Evolutionary conservation across 2,329 filamentous ascomycete species (phyloP).

Genomic region (Ophidiomyces ophidiicola): DNA sequence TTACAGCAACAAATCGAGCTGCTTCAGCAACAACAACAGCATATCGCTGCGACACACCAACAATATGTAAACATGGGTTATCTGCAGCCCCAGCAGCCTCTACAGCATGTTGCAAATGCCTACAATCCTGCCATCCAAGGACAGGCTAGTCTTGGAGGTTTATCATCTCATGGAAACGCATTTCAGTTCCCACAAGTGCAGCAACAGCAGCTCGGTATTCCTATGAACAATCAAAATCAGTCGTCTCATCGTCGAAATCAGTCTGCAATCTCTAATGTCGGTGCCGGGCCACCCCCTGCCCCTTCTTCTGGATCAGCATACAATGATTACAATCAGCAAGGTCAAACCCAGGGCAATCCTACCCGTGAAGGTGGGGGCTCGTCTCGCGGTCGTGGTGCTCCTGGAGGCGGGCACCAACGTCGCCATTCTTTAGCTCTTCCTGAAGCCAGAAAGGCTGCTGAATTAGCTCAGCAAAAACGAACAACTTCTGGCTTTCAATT

Average conservation of each 20-base stretch:
- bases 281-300: slow-evolving; percentile 80
- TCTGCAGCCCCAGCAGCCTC: slow-evolving; percentile 68
- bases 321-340: slow-evolving; percentile 50
- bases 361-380: slow-evolving; percentile 58
- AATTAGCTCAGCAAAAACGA: slow-evolving; percentile 90
- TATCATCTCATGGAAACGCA: slow-evolving; percentile 55
- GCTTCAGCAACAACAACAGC: slow-evolving; percentile 92
- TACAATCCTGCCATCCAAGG: slow-evolving; percentile 65
- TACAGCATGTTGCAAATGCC: slow-evolving; percentile 51
- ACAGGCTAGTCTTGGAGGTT: slow-evolving; percentile 54
- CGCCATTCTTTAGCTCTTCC: slow-evolving; percentile 89
- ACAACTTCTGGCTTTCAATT: slow-evolving; percentile 93
- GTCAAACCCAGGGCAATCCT: slow-evolving; percentile 38
- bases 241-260: slow-evolving; percentile 94
- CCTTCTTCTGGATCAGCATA: slow-evolving; percentile 77
- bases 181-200: slow-evolving; percentile 87
- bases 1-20: slow-evolving; percentile 92
- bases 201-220: slow-evolving; percentile 36
- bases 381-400: slow-evolving; percentile 63
- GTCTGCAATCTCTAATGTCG: slow-evolving; percentile 86
- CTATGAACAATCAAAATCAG: slow-evolving; percentile 64
- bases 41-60: slow-evolving; percentile 90
- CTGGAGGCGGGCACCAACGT: slow-evolving; percentile 69
- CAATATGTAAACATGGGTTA: slow-evolving; percentile 81
- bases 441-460: slow-evolving; percentile 94